These are phyloP conservation scores for Auriscalpium orientale DNA, from an alignment of 768 basidiomycete species.

Conservation along the genomic window DNA sequence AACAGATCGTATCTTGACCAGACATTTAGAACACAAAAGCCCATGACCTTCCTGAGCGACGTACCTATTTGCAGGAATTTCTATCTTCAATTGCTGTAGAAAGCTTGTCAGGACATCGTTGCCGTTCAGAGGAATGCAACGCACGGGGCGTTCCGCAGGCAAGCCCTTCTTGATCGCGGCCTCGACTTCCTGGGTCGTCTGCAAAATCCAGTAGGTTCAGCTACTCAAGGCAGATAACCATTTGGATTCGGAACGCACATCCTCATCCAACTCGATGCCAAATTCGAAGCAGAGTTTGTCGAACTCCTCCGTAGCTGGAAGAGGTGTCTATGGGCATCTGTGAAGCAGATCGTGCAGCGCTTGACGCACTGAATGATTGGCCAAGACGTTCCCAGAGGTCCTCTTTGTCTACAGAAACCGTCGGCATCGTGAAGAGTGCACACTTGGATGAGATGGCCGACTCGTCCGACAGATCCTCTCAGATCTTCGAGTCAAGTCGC, in stretches of 20 bases:
- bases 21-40: background rate
- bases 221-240: background rate
- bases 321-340: slow-evolving; percentile 11
- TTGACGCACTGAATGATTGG: slow-evolving; percentile 62
- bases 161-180: slow-evolving; percentile 76
- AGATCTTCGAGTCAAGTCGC: background rate
- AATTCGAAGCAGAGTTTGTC: slow-evolving; percentile 96
- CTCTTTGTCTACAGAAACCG: slow-evolving; percentile 90
- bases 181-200: slow-evolving; percentile 89
- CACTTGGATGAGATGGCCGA: background rate
- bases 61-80: slow-evolving; percentile 94
- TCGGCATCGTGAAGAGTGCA: slow-evolving; percentile 59
- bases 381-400: slow-evolving; percentile 88
- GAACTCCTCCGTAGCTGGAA: slow-evolving; percentile 84
- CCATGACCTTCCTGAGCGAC: background rate
- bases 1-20: slow-evolving; percentile 86
- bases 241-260: slow-evolving; percentile 46
- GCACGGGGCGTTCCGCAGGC: slow-evolving; percentile 77
- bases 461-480: background rate
- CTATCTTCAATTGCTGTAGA: slow-evolving; percentile 91
- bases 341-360: slow-evolving; percentile 6
- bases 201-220: background rate
- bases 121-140: slow-evolving; percentile 14
- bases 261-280: slow-evolving; percentile 95
- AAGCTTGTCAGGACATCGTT: slow-evolving; percentile 3